Percentiles rank a stretch among this genome's conserved stretches.
Conservation (phyloP, 2,329 filamentous ascomycete species). For the Aureobasidium sp. region DNA sequence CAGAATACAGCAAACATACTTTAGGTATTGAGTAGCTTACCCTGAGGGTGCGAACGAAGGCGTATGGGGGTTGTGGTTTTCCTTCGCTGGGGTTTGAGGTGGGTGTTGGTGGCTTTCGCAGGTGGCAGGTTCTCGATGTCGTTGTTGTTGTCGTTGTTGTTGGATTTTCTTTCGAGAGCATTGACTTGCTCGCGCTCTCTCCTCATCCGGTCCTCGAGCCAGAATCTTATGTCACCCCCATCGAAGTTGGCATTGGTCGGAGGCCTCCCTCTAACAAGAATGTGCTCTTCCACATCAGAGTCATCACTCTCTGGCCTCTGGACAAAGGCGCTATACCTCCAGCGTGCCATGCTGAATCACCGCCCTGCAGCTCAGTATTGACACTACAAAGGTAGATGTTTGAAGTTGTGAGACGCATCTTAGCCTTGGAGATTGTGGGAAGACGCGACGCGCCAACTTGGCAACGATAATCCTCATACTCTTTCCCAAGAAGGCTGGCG, state of each 20-base stretch:
- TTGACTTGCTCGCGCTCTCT: neutral
- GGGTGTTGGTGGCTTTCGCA: neutral
- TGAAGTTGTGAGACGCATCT: neutral
- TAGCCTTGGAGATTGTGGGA: neutral
- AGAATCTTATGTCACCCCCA: neutral
- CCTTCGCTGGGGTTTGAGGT: neutral
- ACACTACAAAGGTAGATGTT: neutral
- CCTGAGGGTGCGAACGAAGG: neutral
- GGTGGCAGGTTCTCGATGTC: neutral
- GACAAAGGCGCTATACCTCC: neutral
- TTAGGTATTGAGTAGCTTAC: neutral
- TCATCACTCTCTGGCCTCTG: neutral
- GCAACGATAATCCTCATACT: conserved; percentile 1
- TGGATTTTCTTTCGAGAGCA: neutral
- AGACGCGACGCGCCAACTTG: conserved; percentile 12
- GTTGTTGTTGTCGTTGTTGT: conserved; percentile 3
- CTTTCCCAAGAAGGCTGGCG: conserved; percentile 2
- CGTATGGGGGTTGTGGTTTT: neutral
- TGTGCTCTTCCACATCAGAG: neutral
- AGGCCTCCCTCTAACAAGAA: neutral
- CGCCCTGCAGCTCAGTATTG: neutral
- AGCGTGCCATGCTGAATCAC: neutral
- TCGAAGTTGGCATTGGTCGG: neutral
- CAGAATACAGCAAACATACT: neutral
- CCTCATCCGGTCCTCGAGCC: neutral